Evolutionary conservation across 1,139 yeast genomes (phyloP).

Genomic region (Protomyces lactucae-debilis): DNA sequence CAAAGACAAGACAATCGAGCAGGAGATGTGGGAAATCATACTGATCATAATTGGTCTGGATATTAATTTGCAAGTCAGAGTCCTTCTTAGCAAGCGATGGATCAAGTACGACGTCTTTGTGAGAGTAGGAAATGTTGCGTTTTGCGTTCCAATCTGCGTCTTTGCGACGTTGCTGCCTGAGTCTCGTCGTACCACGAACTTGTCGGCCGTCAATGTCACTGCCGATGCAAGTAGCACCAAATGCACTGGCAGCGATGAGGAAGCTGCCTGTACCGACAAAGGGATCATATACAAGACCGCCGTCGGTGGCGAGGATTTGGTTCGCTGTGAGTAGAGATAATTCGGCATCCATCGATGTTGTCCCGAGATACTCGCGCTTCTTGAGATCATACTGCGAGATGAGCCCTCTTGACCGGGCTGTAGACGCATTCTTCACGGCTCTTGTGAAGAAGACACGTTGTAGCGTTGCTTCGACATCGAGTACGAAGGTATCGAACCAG

Average conservation of each 20-base stretch:
- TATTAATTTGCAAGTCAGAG: slow-evolving; percentile 40
- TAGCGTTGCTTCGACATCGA: neutral
- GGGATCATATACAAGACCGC: slow-evolving; percentile 79
- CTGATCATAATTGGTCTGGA: slow-evolving; percentile 66
- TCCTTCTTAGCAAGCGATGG: neutral
- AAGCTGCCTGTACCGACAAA: slow-evolving; percentile 97
- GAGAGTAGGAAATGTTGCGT: neutral
- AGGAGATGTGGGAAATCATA: slow-evolving; percentile 57
- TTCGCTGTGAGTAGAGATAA: slow-evolving; percentile 29
- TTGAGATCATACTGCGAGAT: slow-evolving; percentile 70
- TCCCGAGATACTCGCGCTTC: slow-evolving; percentile 82
- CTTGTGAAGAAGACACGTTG: slow-evolving; percentile 30
- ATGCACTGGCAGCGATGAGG: slow-evolving; percentile 79
- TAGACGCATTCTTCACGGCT: slow-evolving; percentile 46
- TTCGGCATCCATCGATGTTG: slow-evolving; percentile 87
- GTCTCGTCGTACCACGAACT: slow-evolving; percentile 60
- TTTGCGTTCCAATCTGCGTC: neutral
- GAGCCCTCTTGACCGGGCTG: slow-evolving; percentile 71
- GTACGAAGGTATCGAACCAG: slow-evolving; percentile 42
- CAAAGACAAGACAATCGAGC: slow-evolving; percentile 82
- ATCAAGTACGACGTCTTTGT: neutral
- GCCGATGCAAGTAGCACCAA: slow-evolving; percentile 65
- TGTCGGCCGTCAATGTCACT: slow-evolving; percentile 89
- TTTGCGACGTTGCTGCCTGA: slow-evolving; percentile 34
- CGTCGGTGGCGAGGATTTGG: slow-evolving; percentile 46